Conservation (phyloP, 2,329 filamentous ascomycete genomes). For the Aschersonia sp. region DNA sequence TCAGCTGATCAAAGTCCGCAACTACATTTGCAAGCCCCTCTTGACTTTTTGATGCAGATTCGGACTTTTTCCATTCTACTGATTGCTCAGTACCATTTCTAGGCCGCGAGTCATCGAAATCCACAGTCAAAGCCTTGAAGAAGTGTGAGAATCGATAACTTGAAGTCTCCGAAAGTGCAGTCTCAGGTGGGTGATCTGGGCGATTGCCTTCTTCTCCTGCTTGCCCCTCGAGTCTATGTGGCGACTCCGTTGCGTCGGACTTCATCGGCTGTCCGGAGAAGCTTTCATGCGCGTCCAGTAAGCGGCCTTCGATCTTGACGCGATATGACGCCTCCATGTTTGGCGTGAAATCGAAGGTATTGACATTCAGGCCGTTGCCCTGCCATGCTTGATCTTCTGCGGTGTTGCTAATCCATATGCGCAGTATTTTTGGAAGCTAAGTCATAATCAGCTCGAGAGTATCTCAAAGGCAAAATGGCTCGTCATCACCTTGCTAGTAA, state of each 20-base stretch:
- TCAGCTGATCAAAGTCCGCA: conserved; percentile 76
- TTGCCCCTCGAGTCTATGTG: not conserved
- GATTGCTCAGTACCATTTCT: conserved; percentile 38
- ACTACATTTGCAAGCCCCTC: conserved; percentile 31
- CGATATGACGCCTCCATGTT: conserved; percentile 68
- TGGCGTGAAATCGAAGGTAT: conserved; percentile 69
- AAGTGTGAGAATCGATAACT: conserved; percentile 58
- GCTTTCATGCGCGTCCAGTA: conserved; percentile 55
- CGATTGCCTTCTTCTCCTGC: conserved; percentile 24
- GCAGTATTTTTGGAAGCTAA: conserved; percentile 66
- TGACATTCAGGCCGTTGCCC: conserved; percentile 47
- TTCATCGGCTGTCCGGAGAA: not conserved
- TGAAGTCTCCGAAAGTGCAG: conserved; percentile 9
- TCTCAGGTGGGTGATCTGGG: conserved; percentile 25
- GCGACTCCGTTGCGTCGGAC: not conserved
- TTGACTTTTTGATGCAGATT: conserved; percentile 32
- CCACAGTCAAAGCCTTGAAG: conserved; percentile 65
- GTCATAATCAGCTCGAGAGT: not conserved
- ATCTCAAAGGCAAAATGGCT: not conserved
- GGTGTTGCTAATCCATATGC: conserved; percentile 91
- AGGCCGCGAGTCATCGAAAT: conserved; percentile 50
- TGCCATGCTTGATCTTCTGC: conserved; percentile 94
- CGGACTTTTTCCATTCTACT: conserved; percentile 82
- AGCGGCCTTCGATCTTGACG: conserved; percentile 79
- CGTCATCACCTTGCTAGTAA: conserved; percentile 47